Conservation (phyloP, 495 filamentous ascomycete genomes). For the Penicillium turbatum region DNA sequence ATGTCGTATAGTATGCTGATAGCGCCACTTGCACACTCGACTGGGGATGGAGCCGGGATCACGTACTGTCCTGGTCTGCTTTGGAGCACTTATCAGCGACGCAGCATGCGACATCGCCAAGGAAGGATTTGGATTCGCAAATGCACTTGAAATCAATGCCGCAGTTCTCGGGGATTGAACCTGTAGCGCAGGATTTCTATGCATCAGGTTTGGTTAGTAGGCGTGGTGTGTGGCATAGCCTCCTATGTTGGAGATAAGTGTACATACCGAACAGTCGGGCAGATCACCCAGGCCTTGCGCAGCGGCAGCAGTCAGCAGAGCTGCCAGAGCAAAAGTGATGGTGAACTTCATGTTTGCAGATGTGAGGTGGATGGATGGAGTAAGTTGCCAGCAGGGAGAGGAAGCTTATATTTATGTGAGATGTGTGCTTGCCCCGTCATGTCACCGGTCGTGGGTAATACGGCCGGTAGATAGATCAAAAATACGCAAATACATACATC, state of each 20-base stretch:
- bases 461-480: neutral
- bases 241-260: neutral
- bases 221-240: neutral
- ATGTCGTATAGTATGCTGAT: neutral
- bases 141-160: conserved; percentile 61
- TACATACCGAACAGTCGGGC: conserved; percentile 48
- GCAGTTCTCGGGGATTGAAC: conserved; percentile 49
- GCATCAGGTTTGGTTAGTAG: conserved; percentile 3
- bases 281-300: conserved; percentile 42
- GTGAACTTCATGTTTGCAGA: conserved; percentile 37
- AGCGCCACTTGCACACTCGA: neutral
- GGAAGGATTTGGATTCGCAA: conserved; percentile 56
- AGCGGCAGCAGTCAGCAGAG: conserved; percentile 30
- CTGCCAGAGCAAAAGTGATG: conserved; percentile 26
- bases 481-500: too few species aligned
- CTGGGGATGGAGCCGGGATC: neutral
- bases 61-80: conserved; percentile 54
- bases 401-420: neutral
- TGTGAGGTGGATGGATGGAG: neutral
- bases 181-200: conserved; percentile 53
- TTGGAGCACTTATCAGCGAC: conserved; percentile 50
- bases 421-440: conserved; percentile 1
- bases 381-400: neutral
- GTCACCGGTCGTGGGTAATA: neutral
- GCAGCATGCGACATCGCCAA: conserved; percentile 64